Conservation (phyloP, 169 alveolate species). For the Perkinsus olseni region DNA sequence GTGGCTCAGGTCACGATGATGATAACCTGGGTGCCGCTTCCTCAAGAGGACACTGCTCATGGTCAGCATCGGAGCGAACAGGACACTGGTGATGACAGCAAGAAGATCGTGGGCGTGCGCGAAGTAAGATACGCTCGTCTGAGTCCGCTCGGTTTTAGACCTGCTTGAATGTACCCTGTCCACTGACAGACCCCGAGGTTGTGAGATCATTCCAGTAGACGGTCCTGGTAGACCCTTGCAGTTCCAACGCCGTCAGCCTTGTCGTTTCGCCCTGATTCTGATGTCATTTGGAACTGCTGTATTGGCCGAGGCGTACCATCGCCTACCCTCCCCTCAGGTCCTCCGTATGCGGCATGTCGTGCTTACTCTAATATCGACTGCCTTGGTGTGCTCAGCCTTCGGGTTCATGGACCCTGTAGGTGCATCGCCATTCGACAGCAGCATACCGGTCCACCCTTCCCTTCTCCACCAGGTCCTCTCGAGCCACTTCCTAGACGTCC, state of each 20-base stretch:
- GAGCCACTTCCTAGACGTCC: not conserved
- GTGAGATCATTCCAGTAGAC: too few species aligned
- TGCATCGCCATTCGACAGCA: not conserved
- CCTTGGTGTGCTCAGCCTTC: not conserved
- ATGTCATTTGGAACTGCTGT: too few species aligned
- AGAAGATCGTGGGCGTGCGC: not conserved
- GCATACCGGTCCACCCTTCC: too few species aligned
- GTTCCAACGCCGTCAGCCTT: too few species aligned
- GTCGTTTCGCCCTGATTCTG: not conserved
- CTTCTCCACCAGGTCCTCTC: not conserved
- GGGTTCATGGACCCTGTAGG: not conserved
- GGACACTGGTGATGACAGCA: not conserved
- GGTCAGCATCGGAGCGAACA: not conserved
- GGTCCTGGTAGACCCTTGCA: too few species aligned
- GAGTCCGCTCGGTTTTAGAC: too few species aligned
- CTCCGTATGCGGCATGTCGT: not conserved
- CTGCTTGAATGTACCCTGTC: too few species aligned
- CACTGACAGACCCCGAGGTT: too few species aligned
- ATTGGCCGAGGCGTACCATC: not conserved
- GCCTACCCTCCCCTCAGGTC: not conserved
- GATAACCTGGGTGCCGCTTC: not conserved
- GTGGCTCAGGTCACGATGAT: not conserved
- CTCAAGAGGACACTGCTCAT: not conserved
- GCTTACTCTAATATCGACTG: not conserved
- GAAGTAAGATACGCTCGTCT: not conserved